Evolutionary conservation across 495 filamentous ascomycete genomes (phyloP), one percentile per base, ranked within the genome.

Genomic region (Talaromyces stipitatus): DNA sequence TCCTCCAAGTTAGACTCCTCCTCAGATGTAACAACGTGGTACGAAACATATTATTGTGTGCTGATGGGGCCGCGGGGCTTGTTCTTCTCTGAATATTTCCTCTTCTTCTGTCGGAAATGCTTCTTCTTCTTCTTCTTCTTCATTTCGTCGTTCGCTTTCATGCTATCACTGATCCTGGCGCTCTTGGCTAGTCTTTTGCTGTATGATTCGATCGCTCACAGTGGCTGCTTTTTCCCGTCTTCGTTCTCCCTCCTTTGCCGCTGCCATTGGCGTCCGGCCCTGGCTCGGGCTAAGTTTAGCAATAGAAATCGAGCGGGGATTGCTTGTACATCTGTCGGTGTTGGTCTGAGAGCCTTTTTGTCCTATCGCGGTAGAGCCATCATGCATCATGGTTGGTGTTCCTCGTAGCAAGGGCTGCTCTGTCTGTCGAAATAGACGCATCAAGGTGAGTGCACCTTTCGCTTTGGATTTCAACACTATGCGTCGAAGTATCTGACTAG

Each of bases 351-450:
- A 48, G 11, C 24, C 45, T 48, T 10, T 2, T 41, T 16, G 16
- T 41, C 16, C 18, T 18, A 16, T 41, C 36, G 36, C 36, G 36
- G n/a, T n/a, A n/a, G 36, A 41, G 36, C 16, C 54, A 55, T 45
- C 32, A 55, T 55, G 54, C 54, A 30, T 45, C n/a, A 76, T 76
- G 75, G 70, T 72, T 54, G 66, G 68, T 61, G 72, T 69, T 56
- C 68, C 74, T n/a, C 70, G 70, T 36, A 71, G 68, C 58, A 67
- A 61, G 53, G 72, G 72, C 59, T 78, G 70, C 65, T 64, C 62
- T 52, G 58, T 60, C 52, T 72, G 69, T 47, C 64, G 64, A 45
- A 48, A 66, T 4, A 62, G 63, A 10, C 58, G 64, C 18, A 41
- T 69, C 45, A 67, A 66, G 61, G 67, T 70, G 11, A 43, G 62